These are phyloP conservation scores for Colletotrichum falcatum DNA, from an alignment of 2,329 filamentous ascomycete genomes.

Conservation along the genomic window DNA sequence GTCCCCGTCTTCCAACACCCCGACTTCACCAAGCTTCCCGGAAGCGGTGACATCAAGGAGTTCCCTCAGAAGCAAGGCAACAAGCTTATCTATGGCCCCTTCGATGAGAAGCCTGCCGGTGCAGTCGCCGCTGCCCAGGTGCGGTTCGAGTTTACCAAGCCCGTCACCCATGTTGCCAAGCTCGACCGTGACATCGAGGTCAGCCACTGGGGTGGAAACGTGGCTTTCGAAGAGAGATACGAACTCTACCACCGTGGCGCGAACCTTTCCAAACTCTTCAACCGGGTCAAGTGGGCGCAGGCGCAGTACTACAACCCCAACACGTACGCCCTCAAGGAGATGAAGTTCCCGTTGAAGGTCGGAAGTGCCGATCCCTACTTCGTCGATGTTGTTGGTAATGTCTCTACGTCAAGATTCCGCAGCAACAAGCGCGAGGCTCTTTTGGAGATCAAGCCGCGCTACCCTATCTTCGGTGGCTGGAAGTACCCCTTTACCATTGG, in stretches of 20 bases:
- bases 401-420: conserved; percentile 92
- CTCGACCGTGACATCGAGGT: conserved; percentile 94
- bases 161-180: conserved; percentile 80
- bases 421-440: conserved; percentile 81
- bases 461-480: conserved; percentile 97
- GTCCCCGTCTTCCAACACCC: conserved; percentile 79
- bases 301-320: conserved; percentile 81
- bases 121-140: conserved; percentile 79
- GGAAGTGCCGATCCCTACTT: conserved; percentile 93
- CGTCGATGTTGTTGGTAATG: conserved; percentile 95
- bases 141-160: conserved; percentile 96
- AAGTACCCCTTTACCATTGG: conserved; percentile 97
- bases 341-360: conserved; percentile 82
- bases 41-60: conserved; percentile 66
- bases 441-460: conserved; percentile 91
- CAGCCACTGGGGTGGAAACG: conserved; percentile 97
- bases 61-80: conserved; percentile 85
- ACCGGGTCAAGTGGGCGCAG: conserved; percentile 80
- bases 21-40: conserved; percentile 83
- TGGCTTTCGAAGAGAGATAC: conserved; percentile 95
- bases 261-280: conserved; percentile 78
- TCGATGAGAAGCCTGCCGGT: conserved; percentile 83
- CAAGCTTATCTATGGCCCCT: conserved; percentile 91
- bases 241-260: conserved; percentile 89
- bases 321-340: conserved; percentile 81